Evolutionary conservation across 148 eudicot genomes (phyloP).

Genomic region (Hydrangea macrophylla): DNA sequence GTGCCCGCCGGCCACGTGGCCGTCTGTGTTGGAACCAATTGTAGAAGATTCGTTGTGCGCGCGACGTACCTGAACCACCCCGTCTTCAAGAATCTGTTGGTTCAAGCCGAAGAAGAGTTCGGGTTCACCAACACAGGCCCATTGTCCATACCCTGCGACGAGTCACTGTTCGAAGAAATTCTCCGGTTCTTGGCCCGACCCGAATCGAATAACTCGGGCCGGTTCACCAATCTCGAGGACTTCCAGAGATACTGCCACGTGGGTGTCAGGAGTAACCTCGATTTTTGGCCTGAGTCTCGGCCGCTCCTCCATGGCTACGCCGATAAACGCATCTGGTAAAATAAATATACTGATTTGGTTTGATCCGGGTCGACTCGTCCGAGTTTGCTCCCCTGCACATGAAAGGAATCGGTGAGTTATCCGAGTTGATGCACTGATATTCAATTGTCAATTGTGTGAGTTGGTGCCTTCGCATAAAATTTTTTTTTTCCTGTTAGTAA

Average conservation of each 20-base stretch:
- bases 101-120: slow-evolving; percentile 67
- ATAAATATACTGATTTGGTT: not conserved
- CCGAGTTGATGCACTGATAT: not conserved
- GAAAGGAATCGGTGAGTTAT: not conserved
- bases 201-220: slow-evolving; percentile 28
- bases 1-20: slow-evolving; percentile 87
- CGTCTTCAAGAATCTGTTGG: slow-evolving; percentile 47
- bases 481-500: not conserved
- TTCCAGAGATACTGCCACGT: slow-evolving; percentile 55
- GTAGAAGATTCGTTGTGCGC: slow-evolving; percentile 58
- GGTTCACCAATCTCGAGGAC: slow-evolving; percentile 56
- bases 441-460: not conserved
- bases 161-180: slow-evolving; percentile 64
- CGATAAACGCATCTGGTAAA: slow-evolving; percentile 49
- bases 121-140: slow-evolving; percentile 70
- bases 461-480: slow-evolving; percentile 1
- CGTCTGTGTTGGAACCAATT: slow-evolving; percentile 51
- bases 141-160: slow-evolving; percentile 74
- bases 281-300: slow-evolving; percentile 51
- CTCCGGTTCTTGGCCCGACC: slow-evolving; percentile 51
- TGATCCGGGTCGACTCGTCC: slow-evolving; percentile 25
- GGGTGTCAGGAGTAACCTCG: slow-evolving; percentile 24
- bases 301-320: slow-evolving; percentile 44
- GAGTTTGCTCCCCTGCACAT: slow-evolving; percentile 15
- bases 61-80: slow-evolving; percentile 75